Evolutionary conservation across 2,329 filamentous ascomycete species (phyloP).

Genomic region (Metarhizium rileyi): DNA sequence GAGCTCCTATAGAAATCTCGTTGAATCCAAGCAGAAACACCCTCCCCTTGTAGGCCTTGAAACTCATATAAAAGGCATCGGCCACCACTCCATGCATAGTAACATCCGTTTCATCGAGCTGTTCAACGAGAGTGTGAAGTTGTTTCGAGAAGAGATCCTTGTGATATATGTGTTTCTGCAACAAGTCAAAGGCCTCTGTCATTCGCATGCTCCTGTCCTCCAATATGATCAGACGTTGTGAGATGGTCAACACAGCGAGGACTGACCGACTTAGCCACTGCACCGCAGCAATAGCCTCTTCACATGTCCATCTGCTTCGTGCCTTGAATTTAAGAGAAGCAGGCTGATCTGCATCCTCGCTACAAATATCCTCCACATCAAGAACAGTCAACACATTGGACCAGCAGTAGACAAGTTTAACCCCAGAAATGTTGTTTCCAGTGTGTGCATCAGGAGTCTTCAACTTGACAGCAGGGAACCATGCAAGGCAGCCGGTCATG

Average conservation of each 20-base stretch:
- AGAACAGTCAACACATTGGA: conserved; percentile 93
- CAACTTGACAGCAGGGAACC: conserved; percentile 93
- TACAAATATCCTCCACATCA: conserved; percentile 67
- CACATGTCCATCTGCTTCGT: conserved; percentile 81
- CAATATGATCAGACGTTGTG: conserved; percentile 82
- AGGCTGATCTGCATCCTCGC: conserved; percentile 65
- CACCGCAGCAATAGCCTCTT: conserved; percentile 90
- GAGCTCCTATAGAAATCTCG: conserved; percentile 77
- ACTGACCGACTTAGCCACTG: conserved; percentile 96
- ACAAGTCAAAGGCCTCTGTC: conserved; percentile 87
- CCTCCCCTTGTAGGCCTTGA: conserved; percentile 88
- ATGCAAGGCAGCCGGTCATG: conserved; percentile 87
- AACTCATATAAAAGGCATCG: conserved; percentile 97
- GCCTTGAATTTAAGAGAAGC: conserved; percentile 70
- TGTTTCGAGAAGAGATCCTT: conserved; percentile 83
- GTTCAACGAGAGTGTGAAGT: conserved; percentile 74
- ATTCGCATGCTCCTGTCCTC: conserved; percentile 84
- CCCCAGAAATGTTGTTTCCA: conserved; percentile 61
- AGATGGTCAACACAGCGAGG: conserved; percentile 83
- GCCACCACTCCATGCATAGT: conserved; percentile 94
- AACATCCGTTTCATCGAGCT: conserved; percentile 74
- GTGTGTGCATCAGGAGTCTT: conserved; percentile 63
- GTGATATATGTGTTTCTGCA: conserved; percentile 89
- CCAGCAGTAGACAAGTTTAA: conserved; percentile 96
- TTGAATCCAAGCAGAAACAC: conserved; percentile 91